Base-by-base conservation (phyloP, 805 yeast genomes). In the Lipomyces sp. region DNA sequence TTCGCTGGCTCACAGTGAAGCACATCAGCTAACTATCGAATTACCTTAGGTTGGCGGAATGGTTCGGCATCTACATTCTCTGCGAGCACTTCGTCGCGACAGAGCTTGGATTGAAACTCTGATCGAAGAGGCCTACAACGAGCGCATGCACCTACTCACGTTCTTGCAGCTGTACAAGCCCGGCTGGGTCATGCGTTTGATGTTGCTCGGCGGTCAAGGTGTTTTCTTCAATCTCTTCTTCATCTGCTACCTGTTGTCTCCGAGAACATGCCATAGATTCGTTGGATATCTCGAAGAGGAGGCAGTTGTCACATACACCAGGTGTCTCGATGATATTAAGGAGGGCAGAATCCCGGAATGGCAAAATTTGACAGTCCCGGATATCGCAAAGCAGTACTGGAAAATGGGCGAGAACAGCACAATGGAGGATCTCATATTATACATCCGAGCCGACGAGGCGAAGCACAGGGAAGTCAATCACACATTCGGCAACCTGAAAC, bases 401-500 rank as follows among this genome's bases (percentile, higher is more conserved):
- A 73, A 77, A 18, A 71, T 84, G 70, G 61, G 61, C 37, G 74
- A 74, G 28, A 62, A 78, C 22, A 72, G 83, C 24, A 69, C 79
- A 2, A 76, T 83, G 67, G 71, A 72, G 51, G 87, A 83, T 56
- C 72, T 84, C 63, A 70, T 84, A 41, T 72, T 74, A 51, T 74
- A 80, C 58, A 71, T 84, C 22, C 75, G 89, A 56, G 90, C 90
- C 1, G 90, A 83, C 62, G 90, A 83, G 66, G 83, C 87, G 36
- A 83, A 83, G 64, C 89, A 83, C 63, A 74, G 90, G 66, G 90
- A 84, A 62, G 89, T 84, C 26, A 84, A 83, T 68, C 90, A 83
- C 61, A 84, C 89, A 0, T 75, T 83, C 62, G 89, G 86, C 13
- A 83, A 83, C 61, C 73, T 83, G 59, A 65, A 72, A 47, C 79